phyloP scores from a whole-genome alignment of 1,284 basidiomycete species.

The Salmacisia buchloeana region DNA sequence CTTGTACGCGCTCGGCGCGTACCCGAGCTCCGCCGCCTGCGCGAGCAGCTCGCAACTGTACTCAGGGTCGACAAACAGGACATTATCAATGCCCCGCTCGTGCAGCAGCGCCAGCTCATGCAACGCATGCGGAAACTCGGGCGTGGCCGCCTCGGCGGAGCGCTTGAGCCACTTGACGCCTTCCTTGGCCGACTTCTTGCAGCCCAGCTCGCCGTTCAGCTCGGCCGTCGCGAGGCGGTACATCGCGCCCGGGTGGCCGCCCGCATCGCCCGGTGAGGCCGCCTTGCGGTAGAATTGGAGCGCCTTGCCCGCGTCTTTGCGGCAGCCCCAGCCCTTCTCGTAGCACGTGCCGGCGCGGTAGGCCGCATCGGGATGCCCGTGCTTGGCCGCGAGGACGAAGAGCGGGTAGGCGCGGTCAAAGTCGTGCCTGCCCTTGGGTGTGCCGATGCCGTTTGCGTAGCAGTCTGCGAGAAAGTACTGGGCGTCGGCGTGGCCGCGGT shows the following conservation, averaged over 20 bases:
- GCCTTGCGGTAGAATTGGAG: constrained; percentile 88
- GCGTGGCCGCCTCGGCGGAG: constrained; percentile 67
- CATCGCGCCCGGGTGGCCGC: constrained; percentile 84
- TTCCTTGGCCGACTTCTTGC: constrained; percentile 81
- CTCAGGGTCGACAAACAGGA: constrained; percentile 90
- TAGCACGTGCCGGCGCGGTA: constrained; percentile 96
- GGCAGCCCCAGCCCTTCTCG: constrained; percentile 97
- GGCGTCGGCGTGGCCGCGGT: constrained; percentile 84
- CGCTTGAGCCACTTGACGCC: constrained; percentile 98
- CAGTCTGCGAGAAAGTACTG: constrained; percentile 98
- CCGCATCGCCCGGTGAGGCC: constrained; percentile 60
- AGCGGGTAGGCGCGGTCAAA: constrained; percentile 94
- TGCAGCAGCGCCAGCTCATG: constrained; percentile 92
- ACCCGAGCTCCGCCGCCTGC: constrained; percentile 88
- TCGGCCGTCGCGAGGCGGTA: constrained; percentile 93
- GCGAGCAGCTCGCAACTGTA: constrained; percentile 91
- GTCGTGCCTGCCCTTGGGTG: constrained; percentile 73
- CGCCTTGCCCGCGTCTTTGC: constrained; percentile 84
- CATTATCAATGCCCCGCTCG: constrained; percentile 90
- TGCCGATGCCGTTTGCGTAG: constrained; percentile 93
- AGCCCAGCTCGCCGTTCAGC: constrained; percentile 86
- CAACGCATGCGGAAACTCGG: constrained; percentile 93
- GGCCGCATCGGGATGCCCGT: constrained; percentile 92
- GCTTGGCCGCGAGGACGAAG: constrained; percentile 92
- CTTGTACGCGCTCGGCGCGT: constrained; percentile 90